phyloP scores from a whole-genome alignment of 306 rosid species.

The Bauhinia variegata region DNA sequence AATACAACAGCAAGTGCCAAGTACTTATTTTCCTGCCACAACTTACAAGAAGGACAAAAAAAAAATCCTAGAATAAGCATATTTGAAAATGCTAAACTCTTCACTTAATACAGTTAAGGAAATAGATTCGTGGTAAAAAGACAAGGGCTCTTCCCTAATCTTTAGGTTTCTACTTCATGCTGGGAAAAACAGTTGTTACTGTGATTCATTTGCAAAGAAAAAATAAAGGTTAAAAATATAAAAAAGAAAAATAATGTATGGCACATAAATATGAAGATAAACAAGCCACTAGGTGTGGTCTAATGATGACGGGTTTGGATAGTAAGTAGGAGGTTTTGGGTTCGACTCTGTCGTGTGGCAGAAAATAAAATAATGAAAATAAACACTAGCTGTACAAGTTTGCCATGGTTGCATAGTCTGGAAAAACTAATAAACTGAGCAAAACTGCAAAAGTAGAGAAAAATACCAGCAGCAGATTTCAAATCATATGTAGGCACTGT shows the following conservation, averaged over 20 bases:
- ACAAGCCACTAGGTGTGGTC: too few relatives aligned
- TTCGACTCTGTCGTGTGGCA: too few relatives aligned
- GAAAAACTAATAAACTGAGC: conserved; percentile 1
- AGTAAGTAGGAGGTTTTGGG: too few relatives aligned
- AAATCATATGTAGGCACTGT: conserved; percentile 86
- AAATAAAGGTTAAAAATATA: background rate
- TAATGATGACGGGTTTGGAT: too few relatives aligned
- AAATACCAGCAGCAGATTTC: conserved; percentile 97
- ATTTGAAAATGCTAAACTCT: background rate
- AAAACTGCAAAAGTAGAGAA: conserved; percentile 26
- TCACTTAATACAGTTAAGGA: conserved; percentile 7
- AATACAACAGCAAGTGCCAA: background rate
- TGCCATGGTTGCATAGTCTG: background rate
- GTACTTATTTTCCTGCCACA: background rate
- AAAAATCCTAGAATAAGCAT: conserved; percentile 10
- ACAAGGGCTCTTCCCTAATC: background rate
- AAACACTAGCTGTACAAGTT: background rate
- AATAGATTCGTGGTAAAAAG: conserved; percentile 28
- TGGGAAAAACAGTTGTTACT: background rate
- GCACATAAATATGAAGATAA: conserved; percentile 15
- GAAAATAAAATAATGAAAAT: too few relatives aligned
- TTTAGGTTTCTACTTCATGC: conserved; percentile 7
- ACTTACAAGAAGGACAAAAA: background rate
- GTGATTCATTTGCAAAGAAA: background rate
- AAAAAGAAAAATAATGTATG: background rate